Percentiles rank a stretch among this genome's conserved stretches.
These are phyloP conservation scores for Suhomyces terraborum DNA, from an alignment of 1,139 yeast species.

Conservation along the genomic window DNA sequence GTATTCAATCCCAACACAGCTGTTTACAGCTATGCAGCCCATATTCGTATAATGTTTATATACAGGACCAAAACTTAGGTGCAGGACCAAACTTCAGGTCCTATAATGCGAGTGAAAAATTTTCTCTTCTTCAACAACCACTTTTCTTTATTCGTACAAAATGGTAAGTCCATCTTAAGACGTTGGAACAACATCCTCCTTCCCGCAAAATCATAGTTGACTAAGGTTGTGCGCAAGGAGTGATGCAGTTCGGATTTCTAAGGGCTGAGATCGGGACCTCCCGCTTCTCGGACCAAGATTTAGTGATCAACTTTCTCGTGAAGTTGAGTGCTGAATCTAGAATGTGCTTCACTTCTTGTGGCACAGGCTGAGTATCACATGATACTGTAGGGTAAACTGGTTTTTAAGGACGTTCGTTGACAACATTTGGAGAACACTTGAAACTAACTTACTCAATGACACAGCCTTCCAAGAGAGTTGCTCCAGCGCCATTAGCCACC, in stretches of 20 bases:
- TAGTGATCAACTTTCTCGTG: neutral
- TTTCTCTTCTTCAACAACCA: neutral
- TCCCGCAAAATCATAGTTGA: slow-evolving; percentile 20
- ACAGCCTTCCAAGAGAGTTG: slow-evolving; percentile 58
- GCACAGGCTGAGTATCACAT: slow-evolving; percentile 50
- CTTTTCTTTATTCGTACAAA: slow-evolving; percentile 13
- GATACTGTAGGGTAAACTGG: slow-evolving; percentile 46
- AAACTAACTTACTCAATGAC: slow-evolving; percentile 66
- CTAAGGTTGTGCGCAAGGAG: slow-evolving; percentile 39
- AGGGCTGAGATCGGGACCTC: neutral
- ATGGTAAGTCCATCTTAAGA: slow-evolving; percentile 34
- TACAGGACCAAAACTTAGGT: no score
- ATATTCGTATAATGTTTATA: no score
- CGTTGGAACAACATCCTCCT: slow-evolving; percentile 36
- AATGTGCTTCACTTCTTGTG: slow-evolving; percentile 43
- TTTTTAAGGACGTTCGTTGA: slow-evolving; percentile 34
- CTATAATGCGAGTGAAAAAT: slow-evolving; percentile 4
- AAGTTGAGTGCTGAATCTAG: slow-evolving; percentile 10
- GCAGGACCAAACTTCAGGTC: no score
- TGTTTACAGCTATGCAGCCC: no score
- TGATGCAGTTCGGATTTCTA: slow-evolving; percentile 27
- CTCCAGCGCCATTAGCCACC: slow-evolving; percentile 53
- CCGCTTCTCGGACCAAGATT: neutral
- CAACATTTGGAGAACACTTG: slow-evolving; percentile 30
- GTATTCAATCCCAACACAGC: no score